Conservation (phyloP, 345 rosid species). For the Citrus maxima region DNA sequence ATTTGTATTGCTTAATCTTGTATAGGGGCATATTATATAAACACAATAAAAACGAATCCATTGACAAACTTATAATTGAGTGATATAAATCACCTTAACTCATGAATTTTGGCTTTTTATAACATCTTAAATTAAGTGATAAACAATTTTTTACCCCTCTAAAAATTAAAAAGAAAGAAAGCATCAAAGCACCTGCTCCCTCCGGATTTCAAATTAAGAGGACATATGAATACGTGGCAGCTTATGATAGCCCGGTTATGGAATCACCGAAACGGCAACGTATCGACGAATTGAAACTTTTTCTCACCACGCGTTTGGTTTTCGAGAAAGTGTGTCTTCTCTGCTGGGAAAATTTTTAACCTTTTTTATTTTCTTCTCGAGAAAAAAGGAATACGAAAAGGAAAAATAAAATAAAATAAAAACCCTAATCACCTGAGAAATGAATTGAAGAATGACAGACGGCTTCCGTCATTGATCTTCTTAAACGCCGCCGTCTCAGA, state of each 20-base stretch:
- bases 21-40: no score
- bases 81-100: no score
- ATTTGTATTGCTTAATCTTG: no score
- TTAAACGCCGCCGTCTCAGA: slow-evolving; percentile 3
- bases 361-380: slow-evolving; percentile 12
- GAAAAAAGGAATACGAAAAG: background rate
- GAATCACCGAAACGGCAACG: background rate
- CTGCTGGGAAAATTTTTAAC: slow-evolving; percentile 32
- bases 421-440: slow-evolving; percentile 26
- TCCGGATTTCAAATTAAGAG: no score
- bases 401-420: slow-evolving; percentile 12
- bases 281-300: slow-evolving; percentile 11
- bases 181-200: no score
- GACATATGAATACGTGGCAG: slow-evolving; percentile 14
- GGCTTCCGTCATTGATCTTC: background rate
- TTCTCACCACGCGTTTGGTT: slow-evolving; percentile 38
- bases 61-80: no score
- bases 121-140: no score
- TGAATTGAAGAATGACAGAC: slow-evolving; percentile 9
- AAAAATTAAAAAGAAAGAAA: no score
- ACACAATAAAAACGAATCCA: no score
- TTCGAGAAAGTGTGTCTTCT: slow-evolving; percentile 44
- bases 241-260: slow-evolving; percentile 8
- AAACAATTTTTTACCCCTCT: no score
- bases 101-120: no score